phyloP scores from a whole-genome alignment of 2,329 filamentous ascomycete genomes.

The Neonectria neomacrospora region DNA sequence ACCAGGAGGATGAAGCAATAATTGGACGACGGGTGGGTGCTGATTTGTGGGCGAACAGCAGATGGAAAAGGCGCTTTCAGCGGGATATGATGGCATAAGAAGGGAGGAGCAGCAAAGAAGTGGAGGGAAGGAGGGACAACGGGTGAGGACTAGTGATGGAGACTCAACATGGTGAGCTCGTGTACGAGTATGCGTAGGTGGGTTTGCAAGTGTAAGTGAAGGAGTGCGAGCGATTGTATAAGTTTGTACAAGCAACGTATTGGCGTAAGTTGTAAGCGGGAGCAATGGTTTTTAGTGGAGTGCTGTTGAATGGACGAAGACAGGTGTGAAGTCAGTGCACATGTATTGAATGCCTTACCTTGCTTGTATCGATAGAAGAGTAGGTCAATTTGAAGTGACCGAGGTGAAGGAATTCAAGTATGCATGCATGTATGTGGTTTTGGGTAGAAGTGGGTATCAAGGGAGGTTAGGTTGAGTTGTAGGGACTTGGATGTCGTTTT shows the following conservation, averaged over 20 bases:
- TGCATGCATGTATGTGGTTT: background rate
- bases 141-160: background rate
- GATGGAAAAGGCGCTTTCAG: slow-evolving; percentile 20
- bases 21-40: slow-evolving; percentile 33
- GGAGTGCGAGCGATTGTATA: background rate
- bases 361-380: background rate
- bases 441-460: background rate
- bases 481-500: background rate
- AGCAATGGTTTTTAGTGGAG: background rate
- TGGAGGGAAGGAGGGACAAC: slow-evolving; percentile 6
- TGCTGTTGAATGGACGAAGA: background rate
- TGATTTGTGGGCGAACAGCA: slow-evolving; percentile 28
- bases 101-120: slow-evolving; percentile 14
- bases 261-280: background rate
- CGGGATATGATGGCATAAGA: slow-evolving; percentile 12
- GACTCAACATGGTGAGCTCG: background rate
- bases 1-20: background rate
- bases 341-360: background rate
- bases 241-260: background rate
- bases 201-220: background rate
- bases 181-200: background rate
- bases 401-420: background rate
- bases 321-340: no score
- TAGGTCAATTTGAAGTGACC: background rate
- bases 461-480: background rate